phyloP scores from a whole-genome alignment of 345 rosid species.

The Erucastrum elatum region DNA sequence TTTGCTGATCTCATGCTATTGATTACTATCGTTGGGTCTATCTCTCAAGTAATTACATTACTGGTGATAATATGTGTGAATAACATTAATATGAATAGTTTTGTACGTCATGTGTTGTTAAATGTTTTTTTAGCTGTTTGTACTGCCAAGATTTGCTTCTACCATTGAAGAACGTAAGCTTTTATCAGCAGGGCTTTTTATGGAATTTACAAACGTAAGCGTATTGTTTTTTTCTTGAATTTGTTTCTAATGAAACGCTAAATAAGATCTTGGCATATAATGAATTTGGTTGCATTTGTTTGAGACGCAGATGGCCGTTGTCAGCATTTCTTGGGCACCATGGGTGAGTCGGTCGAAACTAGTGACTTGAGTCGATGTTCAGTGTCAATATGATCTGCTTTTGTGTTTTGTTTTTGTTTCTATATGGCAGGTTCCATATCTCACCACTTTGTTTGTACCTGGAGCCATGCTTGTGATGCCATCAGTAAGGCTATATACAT shows the following conservation, averaged over 20 bases:
- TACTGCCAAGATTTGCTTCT: constrained; percentile 66
- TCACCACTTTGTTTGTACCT: constrained; percentile 42
- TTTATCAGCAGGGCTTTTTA: constrained; percentile 73
- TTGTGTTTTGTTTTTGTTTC: not conserved
- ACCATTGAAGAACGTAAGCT: constrained; percentile 59
- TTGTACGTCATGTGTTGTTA: not conserved
- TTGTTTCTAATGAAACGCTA: not conserved
- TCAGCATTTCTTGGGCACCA: constrained; percentile 74
- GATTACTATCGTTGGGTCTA: constrained; percentile 48
- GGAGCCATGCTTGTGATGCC: constrained; percentile 52
- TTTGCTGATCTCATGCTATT: constrained; percentile 76
- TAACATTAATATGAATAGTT: not conserved
- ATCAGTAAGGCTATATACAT: constrained; percentile 52
- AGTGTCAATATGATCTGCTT: constrained; percentile 14
- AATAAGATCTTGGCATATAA: not conserved
- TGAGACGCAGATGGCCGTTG: constrained; percentile 58
- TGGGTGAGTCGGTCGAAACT: constrained; percentile 60
- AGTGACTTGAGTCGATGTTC: not conserved
- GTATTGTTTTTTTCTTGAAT: not conserved
- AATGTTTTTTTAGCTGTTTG: constrained; percentile 53
- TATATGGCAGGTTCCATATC: constrained; percentile 71
- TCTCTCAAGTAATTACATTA: constrained; percentile 57
- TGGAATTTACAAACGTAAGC: constrained; percentile 44
- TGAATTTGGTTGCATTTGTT: not conserved
- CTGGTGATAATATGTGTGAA: not conserved